Evolutionary conservation across 2,329 filamentous ascomycete species (phyloP).

Genomic region (Cryphonectria parasitica): DNA sequence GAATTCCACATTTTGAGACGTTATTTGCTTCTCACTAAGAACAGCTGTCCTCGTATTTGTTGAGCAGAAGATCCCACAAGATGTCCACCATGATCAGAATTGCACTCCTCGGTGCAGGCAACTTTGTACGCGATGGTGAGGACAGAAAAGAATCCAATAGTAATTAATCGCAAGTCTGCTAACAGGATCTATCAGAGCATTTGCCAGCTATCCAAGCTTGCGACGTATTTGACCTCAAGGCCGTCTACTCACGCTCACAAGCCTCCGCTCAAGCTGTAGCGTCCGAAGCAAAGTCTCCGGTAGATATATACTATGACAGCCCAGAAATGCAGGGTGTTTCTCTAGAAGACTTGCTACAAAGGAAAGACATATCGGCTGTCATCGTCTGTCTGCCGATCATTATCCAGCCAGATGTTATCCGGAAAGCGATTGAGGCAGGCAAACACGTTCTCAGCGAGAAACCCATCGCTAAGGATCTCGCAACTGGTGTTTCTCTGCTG

Average conservation of each 20-base stretch:
- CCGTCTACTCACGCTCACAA: constrained; percentile 67
- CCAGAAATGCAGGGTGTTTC: constrained; percentile 37
- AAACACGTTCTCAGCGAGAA: constrained; percentile 75
- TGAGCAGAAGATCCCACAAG: background rate
- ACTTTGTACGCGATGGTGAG: constrained; percentile 39
- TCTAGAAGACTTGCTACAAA: constrained; percentile 55
- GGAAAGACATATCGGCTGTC: constrained; percentile 59
- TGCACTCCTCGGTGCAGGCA: constrained; percentile 41
- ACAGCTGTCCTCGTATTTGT: background rate
- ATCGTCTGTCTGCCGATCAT: constrained; percentile 67
- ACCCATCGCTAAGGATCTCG: constrained; percentile 63
- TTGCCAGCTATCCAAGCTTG: constrained; percentile 62
- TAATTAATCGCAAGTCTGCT: background rate
- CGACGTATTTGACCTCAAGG: constrained; percentile 58
- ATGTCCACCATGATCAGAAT: constrained; percentile 36
- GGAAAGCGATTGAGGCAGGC: constrained; percentile 62
- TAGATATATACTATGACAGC: background rate
- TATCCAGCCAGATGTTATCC: constrained; percentile 61
- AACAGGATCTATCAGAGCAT: constrained; percentile 33
- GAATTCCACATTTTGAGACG: background rate
- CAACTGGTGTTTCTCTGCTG: constrained; percentile 34
- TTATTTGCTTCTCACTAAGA: background rate
- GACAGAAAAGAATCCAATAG: background rate
- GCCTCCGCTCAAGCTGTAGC: constrained; percentile 56
- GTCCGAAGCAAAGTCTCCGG: constrained; percentile 35